phyloP scores from a whole-genome alignment of 140 eudicot genomes.

The Oenanthe javanica region DNA sequence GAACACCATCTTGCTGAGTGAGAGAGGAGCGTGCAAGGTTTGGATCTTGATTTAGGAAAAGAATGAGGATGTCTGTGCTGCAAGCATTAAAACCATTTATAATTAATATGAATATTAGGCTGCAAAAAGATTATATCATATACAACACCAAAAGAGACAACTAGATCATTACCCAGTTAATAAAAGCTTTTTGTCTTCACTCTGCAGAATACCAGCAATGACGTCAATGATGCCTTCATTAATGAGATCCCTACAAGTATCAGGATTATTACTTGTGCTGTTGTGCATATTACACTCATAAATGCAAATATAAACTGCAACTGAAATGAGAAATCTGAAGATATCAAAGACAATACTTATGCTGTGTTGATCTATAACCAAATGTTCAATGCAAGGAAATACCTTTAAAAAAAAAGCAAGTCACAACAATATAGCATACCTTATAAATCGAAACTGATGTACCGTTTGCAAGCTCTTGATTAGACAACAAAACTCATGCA shows the following conservation, averaged over 20 bases:
- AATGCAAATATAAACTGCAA: background rate
- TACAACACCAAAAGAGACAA: background rate
- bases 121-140: background rate
- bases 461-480: slow-evolving; percentile 90
- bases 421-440: slow-evolving; percentile 35
- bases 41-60: slow-evolving; percentile 75
- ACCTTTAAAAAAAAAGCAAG: background rate
- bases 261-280: slow-evolving; percentile 1
- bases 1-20: slow-evolving; percentile 60
- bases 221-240: slow-evolving; percentile 80
- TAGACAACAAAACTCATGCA: slow-evolving; percentile 82
- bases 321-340: background rate
- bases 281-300: background rate
- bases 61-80: slow-evolving; percentile 99
- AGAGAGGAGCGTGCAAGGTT: slow-evolving; percentile 69
- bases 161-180: slow-evolving; percentile 67
- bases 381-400: background rate
- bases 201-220: slow-evolving; percentile 63
- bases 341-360: background rate
- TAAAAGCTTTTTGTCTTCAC: slow-evolving; percentile 76
- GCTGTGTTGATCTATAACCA: too few relatives aligned
- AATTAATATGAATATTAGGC: slow-evolving; percentile 15
- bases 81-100: slow-evolving; percentile 38
- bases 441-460: slow-evolving; percentile 68
- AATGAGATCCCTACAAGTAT: slow-evolving; percentile 68